A percentile compares a stretch with the other conserved stretches of the same genome.
Evolutionary conservation across 768 basidiomycete genomes (phyloP).

Genomic region (Tulasnella sp.): DNA sequence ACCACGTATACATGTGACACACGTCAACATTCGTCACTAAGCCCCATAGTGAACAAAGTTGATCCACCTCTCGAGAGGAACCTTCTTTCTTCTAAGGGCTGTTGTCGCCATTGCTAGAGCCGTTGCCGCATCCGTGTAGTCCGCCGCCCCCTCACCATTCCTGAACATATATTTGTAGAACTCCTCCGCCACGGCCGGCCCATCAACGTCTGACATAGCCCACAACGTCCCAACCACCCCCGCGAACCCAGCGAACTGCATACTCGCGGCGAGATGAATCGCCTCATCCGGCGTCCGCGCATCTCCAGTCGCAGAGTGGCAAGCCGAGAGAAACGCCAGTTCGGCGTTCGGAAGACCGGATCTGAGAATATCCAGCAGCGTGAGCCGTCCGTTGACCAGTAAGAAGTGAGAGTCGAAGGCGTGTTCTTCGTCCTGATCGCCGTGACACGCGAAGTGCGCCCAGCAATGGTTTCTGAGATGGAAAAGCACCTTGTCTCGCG

Average conservation of each 20-base stretch:
- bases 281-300: conserved; percentile 2
- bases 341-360: not conserved
- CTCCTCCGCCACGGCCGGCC: not conserved
- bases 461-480: not conserved
- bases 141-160: not conserved
- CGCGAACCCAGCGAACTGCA: conserved; percentile 11
- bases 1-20: no score
- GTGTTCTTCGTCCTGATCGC: not conserved
- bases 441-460: not conserved
- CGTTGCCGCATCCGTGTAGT: not conserved
- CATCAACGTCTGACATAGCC: conserved; percentile 12
- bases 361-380: not conserved
- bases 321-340: not conserved
- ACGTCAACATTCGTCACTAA: no score
- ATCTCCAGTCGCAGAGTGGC: not conserved
- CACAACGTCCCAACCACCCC: not conserved
- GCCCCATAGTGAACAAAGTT: conserved; percentile 1
- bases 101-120: not conserved
- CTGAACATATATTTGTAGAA: not conserved
- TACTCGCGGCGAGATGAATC: conserved; percentile 10
- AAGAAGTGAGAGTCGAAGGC: not conserved
- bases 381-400: not conserved
- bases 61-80: not conserved
- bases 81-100: not conserved
- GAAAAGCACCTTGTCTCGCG: not conserved